Base-by-base conservation (phyloP, 2,329 filamentous ascomycete species). In the Sporothrix mexicana region DNA sequence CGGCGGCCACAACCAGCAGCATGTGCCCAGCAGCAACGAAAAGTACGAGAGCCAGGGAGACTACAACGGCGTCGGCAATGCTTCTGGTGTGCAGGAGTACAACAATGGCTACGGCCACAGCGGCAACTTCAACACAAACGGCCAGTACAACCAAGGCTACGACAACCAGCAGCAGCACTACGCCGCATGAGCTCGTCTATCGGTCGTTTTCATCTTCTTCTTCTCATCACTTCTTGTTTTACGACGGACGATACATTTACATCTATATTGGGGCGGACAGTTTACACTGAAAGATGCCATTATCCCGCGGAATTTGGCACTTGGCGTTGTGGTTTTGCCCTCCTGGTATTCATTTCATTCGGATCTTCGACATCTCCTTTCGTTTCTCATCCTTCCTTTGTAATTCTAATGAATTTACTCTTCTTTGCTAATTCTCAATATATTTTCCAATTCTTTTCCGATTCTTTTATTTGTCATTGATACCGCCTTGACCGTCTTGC, bases 161-260 rank as follows among this genome's bases (percentile, higher is more conserved):
- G 30, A 4, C 3, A 36, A 36, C 30, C 30, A 36, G 30, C 30
- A 36, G 30, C 30, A 36, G 30, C 30, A 36, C 30, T 36, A 36
- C 30, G 7, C 30, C 7, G 30, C 30, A 36, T 36, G 30, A 36
- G 30, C 30, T 36, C 30, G 2, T n/a, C n/a, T n/a, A 36, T 17
- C 3, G 13, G 10, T 59, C 55, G 25, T n/a, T n/a, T 20, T 30
- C 12, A 17, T 45, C 7, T 41, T 45, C 13, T 64, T 6, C 23
- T 64, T 13, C 6, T 64, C 17, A 13, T 13, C n/a, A 43, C 17
- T 45, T 17, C 36, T 20, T 61, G 10, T n/a, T 8, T 64, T 64
- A 64, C 59, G 59, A 64, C 59, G 23, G 3, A 20, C 59, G n/a
- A 64, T 64, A 45, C 13, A 64, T 64, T n/a, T 64, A 64, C 1